Conservation (phyloP, 495 filamentous ascomycete genomes). For the Lophiotrema nucula region DNA sequence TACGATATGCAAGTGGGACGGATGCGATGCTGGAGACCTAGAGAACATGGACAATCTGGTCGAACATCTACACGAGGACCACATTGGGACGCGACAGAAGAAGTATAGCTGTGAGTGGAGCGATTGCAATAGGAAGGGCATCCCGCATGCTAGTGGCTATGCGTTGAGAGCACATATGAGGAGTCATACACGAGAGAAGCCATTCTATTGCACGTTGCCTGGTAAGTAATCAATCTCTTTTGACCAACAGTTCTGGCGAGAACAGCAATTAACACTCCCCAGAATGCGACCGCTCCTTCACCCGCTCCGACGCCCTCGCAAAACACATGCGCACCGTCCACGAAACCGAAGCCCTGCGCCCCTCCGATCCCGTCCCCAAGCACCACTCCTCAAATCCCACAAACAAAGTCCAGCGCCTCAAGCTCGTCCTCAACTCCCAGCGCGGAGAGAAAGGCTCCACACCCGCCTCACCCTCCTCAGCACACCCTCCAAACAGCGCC, state of each 20-base stretch:
- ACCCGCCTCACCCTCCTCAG: slow-evolving; percentile 28
- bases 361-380: slow-evolving; percentile 82
- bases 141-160: slow-evolving; percentile 91
- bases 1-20: slow-evolving; percentile 84
- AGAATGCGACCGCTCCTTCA: slow-evolving; percentile 99
- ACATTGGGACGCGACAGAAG: slow-evolving; percentile 79
- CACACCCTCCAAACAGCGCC: slow-evolving; percentile 23
- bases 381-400: slow-evolving; percentile 57
- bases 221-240: slow-evolving; percentile 54
- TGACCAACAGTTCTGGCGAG: neutral
- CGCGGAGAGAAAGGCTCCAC: slow-evolving; percentile 22
- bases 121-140: slow-evolving; percentile 81
- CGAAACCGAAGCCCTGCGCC: slow-evolving; percentile 88
- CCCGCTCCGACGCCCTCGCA: slow-evolving; percentile 90
- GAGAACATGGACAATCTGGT: slow-evolving; percentile 93
- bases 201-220: slow-evolving; percentile 91
- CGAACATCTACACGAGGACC: slow-evolving; percentile 87
- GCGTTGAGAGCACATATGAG: slow-evolving; percentile 95
- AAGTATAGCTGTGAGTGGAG: slow-evolving; percentile 95
- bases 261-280: slow-evolving; percentile 3
- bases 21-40: slow-evolving; percentile 74
- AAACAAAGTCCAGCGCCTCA: slow-evolving; percentile 37
- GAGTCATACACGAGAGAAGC: slow-evolving; percentile 96
- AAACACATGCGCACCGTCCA: slow-evolving; percentile 99
- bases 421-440: slow-evolving; percentile 34